Conservation (phyloP, 2,329 filamentous ascomycete species). For the Fusarium anthophilum region DNA sequence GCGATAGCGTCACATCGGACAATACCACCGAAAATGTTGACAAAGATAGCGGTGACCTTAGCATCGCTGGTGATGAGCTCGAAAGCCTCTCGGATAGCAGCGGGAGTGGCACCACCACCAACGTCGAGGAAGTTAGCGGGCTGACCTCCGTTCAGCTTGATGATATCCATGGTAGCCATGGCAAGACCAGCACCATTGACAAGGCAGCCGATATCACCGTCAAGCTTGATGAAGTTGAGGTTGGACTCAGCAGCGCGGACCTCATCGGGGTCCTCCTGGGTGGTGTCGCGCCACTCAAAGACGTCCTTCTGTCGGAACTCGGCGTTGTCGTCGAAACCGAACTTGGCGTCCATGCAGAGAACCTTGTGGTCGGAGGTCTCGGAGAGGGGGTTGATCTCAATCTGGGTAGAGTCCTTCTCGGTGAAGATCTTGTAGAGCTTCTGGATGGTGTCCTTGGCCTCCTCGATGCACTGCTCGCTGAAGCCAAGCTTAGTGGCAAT, state of each 20-base stretch:
- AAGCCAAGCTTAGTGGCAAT: slow-evolving; percentile 95
- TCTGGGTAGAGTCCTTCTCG: slow-evolving; percentile 98
- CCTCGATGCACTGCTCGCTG: slow-evolving; percentile 96
- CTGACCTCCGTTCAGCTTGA: slow-evolving; percentile 97
- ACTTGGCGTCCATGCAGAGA: slow-evolving; percentile 99
- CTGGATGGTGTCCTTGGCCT: slow-evolving; percentile 95
- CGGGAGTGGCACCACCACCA: slow-evolving; percentile 94
- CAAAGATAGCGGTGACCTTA: slow-evolving; percentile 98
- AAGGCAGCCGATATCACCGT: slow-evolving; percentile 98
- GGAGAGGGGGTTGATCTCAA: slow-evolving; percentile 98
- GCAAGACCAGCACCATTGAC: slow-evolving; percentile 99
- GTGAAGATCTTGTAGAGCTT: slow-evolving; percentile 99
- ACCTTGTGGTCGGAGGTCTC: slow-evolving; percentile 99
- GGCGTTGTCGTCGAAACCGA: slow-evolving; percentile 98
- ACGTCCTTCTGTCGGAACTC: slow-evolving; percentile 98
- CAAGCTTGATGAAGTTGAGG: slow-evolving; percentile 99
- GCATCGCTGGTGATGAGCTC: slow-evolving; percentile 98
- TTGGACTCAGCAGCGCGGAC: slow-evolving; percentile 94
- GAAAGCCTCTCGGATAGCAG: slow-evolving; percentile 97
- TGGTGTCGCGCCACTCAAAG: slow-evolving; percentile 91
- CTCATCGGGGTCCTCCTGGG: slow-evolving; percentile 97
- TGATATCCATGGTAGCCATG: slow-evolving; percentile 99
- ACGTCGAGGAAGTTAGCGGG: slow-evolving; percentile 99
- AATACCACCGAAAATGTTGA: slow-evolving; percentile 99
- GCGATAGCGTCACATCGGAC: slow-evolving; percentile 98